Conservation (phyloP, 768 basidiomycete genomes). For the Lentinus brumalis region DNA sequence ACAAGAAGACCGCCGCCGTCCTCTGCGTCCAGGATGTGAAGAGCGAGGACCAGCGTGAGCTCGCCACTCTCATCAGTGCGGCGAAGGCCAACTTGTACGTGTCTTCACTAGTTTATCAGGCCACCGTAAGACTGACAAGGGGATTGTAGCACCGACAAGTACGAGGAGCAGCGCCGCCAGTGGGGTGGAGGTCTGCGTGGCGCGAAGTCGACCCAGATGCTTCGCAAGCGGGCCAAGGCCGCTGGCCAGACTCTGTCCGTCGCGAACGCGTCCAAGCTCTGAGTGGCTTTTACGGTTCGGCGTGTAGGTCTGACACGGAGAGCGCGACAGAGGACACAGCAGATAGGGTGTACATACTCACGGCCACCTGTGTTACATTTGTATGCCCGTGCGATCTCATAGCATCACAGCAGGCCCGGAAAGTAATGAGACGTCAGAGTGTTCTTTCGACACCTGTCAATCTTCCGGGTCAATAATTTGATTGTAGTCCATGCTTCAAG, state of each 20-base stretch:
- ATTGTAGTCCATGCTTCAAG: too few relatives aligned
- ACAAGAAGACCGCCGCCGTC: slow-evolving; percentile 97
- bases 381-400: too few relatives aligned
- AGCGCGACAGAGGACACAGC: too few relatives aligned
- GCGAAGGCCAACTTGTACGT: slow-evolving; percentile 97
- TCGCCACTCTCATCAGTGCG: slow-evolving; percentile 89
- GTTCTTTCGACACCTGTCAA: too few relatives aligned
- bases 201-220: slow-evolving; percentile 91
- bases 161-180: slow-evolving; percentile 85
- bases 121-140: not conserved
- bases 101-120: not conserved
- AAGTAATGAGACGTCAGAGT: too few relatives aligned
- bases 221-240: slow-evolving; percentile 93
- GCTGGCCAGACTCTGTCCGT: slow-evolving; percentile 66
- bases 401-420: too few relatives aligned
- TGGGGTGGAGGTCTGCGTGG: slow-evolving; percentile 98
- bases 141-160: slow-evolving; percentile 75
- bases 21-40: slow-evolving; percentile 91
- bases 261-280: slow-evolving; percentile 66
- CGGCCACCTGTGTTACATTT: too few relatives aligned
- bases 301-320: too few relatives aligned
- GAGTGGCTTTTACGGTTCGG: slow-evolving; percentile 23
- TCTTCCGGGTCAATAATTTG: too few relatives aligned
- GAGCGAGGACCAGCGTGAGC: slow-evolving; percentile 91
- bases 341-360: too few relatives aligned